A percentile compares a stretch with the other conserved stretches of the same genome.
Conservation (phyloP, 345 rosid species). For the Linum trigynum region DNA sequence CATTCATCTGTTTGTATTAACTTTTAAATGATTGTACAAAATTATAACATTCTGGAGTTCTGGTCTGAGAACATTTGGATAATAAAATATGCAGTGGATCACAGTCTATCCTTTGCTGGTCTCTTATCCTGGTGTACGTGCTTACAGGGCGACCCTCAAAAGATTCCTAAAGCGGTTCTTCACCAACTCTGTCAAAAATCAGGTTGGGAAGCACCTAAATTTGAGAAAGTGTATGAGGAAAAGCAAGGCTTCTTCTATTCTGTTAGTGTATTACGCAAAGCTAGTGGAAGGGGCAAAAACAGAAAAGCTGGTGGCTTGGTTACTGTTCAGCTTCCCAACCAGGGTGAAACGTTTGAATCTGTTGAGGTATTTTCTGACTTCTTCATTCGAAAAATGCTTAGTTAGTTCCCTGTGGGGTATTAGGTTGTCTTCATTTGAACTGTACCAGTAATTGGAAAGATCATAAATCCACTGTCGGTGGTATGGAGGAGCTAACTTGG, state of each 20-base stretch:
- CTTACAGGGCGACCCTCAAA: constrained; percentile 66
- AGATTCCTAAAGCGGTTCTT: constrained; percentile 75
- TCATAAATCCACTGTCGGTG: neutral
- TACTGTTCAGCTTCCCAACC: constrained; percentile 66
- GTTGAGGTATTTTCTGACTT: constrained; percentile 48
- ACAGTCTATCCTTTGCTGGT: neutral
- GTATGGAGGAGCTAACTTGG: no score
- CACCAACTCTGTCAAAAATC: constrained; percentile 86
- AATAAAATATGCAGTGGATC: neutral
- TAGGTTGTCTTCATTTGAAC: constrained; percentile 1
- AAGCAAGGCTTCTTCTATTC: constrained; percentile 42
- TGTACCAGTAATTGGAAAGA: no score
- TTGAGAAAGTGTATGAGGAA: constrained; percentile 47
- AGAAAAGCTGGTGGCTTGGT: constrained; percentile 85
- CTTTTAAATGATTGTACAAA: neutral
- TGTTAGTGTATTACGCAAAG: constrained; percentile 76
- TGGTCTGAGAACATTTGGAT: neutral
- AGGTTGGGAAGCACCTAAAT: constrained; percentile 94
- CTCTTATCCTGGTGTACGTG: neutral
- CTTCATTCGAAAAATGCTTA: neutral
- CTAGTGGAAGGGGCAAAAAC: constrained; percentile 83
- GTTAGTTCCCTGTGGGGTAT: neutral
- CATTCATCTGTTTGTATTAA: neutral
- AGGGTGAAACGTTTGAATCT: constrained; percentile 42
- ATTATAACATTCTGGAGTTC: neutral